Evolutionary conservation across 148 eudicot genomes (phyloP), one percentile per base, ranked within the genome.

Genomic region (Rhododendron molle): DNA sequence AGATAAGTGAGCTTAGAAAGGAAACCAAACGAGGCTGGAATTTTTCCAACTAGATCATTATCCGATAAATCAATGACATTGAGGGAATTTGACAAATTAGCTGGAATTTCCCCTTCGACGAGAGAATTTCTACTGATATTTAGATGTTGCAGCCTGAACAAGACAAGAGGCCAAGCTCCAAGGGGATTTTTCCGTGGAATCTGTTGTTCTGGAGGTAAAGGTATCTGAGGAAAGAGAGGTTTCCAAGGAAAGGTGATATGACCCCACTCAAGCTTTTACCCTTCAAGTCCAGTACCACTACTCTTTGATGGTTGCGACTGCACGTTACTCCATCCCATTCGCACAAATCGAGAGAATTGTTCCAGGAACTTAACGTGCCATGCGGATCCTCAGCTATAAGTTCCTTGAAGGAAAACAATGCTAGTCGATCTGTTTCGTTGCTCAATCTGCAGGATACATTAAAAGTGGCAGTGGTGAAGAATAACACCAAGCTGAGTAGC

Each of bases 51-150:
- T 13, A 76, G 26, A 7, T 76, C 4, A 38, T 76, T 76, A 36
- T 0, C 2, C 0, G 3, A 0, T 0, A 76, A 20, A 8, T 2
- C 0, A 32, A 38, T 7, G n/a, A 0, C 0, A 7, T 1, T 38
- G 0, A 38, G 47, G 78, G 1, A 18, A 13, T 76, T 76, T 76
- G 79, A 76, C 47, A 76, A 16, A 20, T 30, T 74, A 1, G 78
- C 13, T n/a, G 52, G 76, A 82, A 82, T 58, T 34, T 62, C 76
- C 16, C 84, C 84, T 62, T 62, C 56, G 10, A 82, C 56, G 10
- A 82, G 7, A 26, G 34, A 3, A 47, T 79, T 79, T 23, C 2
- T 4, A 9, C 23, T 30, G 47, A 58, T 0, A n/a, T 82, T 58
- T 0, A 81, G 67, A 34, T 81, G 43, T 3, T 38, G 84, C 0